Evolutionary conservation across 257 asterid species (phyloP), one percentile per base, ranked within the genome.

Genomic region (Salvia hispanica): DNA sequence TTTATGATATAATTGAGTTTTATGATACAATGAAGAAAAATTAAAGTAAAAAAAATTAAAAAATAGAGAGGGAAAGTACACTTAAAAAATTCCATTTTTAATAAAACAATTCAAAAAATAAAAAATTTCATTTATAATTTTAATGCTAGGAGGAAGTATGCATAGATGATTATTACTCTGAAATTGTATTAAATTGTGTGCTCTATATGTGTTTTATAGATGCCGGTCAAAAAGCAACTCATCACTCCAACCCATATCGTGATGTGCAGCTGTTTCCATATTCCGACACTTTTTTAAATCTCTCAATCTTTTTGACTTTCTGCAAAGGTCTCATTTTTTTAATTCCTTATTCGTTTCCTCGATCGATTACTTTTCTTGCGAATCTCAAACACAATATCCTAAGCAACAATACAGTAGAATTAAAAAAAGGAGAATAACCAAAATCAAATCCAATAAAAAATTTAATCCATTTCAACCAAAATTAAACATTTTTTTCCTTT

Each of bases 271-370:
- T 69, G 76, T 73, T 21, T 37, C 79, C 74, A 57, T 46, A 39
- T 67, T 69, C 58, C 71, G 14, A 53, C 66, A 28, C 43, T 28
- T 37, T 37, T 39, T 56, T 25, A 15, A 53, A 50, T 72, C 61
- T 59, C 76, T 58, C 62, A 48, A 48, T 50, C 77, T 72, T 77
- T 80, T 77, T 80, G 78, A 77, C 85, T 80, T 80, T 80, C 72
- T 8, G 62, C 53, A 64, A 40, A 47, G 47, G n/a, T 34, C 2
- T 28, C 36, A 5, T 42, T 34, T 64, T n/a, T 42, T 72, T 40
- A 11, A 51, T 52, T 56, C 70, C 31, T 43, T 76, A 65, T 73
- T 77, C 74, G 48, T 34, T 67, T 63, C n/a, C 67, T 40, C 31
- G 6, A 16, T 4, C 34, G 16, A 70, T 42, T 47, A 69, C 51